These are phyloP conservation scores for Fusarium sp. DNA, from an alignment of 2,329 filamentous ascomycete genomes.

Conservation along the genomic window DNA sequence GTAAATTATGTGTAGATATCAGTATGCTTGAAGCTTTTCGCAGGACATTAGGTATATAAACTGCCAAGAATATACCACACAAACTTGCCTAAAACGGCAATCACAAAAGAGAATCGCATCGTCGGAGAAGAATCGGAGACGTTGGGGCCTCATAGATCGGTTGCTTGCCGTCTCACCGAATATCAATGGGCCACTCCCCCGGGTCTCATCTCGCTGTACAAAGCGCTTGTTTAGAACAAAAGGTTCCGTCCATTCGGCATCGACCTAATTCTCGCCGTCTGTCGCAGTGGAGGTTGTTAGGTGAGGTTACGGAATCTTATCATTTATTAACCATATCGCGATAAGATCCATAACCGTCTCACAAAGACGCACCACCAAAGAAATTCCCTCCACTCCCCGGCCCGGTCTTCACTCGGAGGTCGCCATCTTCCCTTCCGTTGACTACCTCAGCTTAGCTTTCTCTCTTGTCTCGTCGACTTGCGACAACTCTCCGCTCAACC, in stretches of 20 bases:
- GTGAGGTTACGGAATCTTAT: conserved; percentile 28
- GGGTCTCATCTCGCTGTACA: conserved; percentile 16
- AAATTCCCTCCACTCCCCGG: conserved; percentile 43
- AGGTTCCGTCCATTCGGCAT: conserved; percentile 18
- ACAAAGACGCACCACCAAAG: conserved; percentile 35
- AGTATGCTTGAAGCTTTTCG: background rate
- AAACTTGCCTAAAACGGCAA: conserved; percentile 26
- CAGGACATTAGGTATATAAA: background rate
- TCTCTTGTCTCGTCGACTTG: conserved; percentile 7
- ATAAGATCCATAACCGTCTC: conserved; percentile 32
- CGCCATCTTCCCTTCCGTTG: conserved; percentile 34
- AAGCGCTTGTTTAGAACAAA: conserved; percentile 1
- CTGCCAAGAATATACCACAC: background rate
- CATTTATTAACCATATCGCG: conserved; percentile 35
- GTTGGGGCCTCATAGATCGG: background rate
- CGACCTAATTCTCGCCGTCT: conserved; percentile 13
- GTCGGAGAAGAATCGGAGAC: conserved; percentile 33
- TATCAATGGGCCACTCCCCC: conserved; percentile 22
- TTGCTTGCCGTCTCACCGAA: conserved; percentile 30
- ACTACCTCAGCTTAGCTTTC: conserved; percentile 3
- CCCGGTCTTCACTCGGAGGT: conserved; percentile 43
- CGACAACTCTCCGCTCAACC: conserved; percentile 25
- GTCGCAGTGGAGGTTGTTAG: background rate
- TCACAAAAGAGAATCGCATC: background rate
- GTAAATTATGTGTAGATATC: background rate